Percentiles rank a stretch among this genome's conserved stretches.
These are phyloP conservation scores for Tulasnella sp. DNA, from an alignment of 768 basidiomycete species.

Conservation along the genomic window DNA sequence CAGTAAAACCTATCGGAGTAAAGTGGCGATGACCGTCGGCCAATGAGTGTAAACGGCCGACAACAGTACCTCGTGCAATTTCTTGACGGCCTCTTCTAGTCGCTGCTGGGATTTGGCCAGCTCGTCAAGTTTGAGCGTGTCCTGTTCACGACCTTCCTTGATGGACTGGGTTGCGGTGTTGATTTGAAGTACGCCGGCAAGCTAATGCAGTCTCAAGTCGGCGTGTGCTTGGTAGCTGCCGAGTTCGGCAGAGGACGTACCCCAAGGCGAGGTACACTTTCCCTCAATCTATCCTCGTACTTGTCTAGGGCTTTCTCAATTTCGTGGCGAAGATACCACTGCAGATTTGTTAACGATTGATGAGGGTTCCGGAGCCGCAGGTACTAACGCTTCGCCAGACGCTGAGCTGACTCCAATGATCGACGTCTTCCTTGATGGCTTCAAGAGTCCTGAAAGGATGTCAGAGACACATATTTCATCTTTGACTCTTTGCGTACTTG, in stretches of 20 bases:
- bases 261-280: background rate
- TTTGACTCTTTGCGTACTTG: background rate
- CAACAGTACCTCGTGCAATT: background rate
- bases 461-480: background rate
- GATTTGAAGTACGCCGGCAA: background rate
- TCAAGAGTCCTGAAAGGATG: background rate
- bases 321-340: constrained; percentile 11
- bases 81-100: background rate
- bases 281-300: background rate
- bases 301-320: background rate
- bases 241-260: background rate
- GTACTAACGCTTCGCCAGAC: background rate
- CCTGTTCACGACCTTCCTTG: constrained; percentile 21
- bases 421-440: constrained; percentile 9
- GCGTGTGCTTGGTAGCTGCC: background rate
- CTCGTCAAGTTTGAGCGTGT: constrained; percentile 1
- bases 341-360: background rate
- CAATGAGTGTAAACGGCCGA: background rate
- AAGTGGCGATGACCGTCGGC: background rate
- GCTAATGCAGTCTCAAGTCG: background rate
- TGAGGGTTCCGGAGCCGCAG: background rate
- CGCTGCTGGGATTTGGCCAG: background rate
- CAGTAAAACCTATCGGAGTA: background rate
- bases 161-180: background rate
- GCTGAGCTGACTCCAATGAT: background rate